These are phyloP conservation scores for Dendrobium officinale DNA, from an alignment of 106 monocot species.

Conservation along the genomic window DNA sequence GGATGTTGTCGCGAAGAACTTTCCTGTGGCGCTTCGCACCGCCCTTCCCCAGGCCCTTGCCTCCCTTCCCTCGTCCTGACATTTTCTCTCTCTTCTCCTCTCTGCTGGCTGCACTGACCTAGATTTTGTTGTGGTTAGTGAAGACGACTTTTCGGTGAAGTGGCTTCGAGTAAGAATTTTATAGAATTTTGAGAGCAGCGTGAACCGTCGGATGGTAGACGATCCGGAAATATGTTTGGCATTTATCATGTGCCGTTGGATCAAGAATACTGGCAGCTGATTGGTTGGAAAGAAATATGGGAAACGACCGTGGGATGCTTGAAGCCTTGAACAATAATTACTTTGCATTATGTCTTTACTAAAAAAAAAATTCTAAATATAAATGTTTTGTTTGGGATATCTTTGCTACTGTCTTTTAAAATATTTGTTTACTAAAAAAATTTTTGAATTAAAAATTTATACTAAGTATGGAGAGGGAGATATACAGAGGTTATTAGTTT, in stretches of 20 bases:
- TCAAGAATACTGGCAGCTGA: neutral
- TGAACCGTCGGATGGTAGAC: neutral
- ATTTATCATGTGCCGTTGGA: neutral
- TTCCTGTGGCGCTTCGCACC: constrained; percentile 15
- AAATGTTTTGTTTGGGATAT: too few relatives aligned
- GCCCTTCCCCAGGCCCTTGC: neutral
- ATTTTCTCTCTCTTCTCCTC: neutral
- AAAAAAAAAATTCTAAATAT: too few relatives aligned
- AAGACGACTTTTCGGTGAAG: neutral
- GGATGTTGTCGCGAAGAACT: constrained; percentile 14
- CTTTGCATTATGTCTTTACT: too few relatives aligned
- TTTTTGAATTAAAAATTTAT: too few relatives aligned
- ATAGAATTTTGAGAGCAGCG: neutral
- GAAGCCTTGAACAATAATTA: neutral
- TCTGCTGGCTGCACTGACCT: neutral
- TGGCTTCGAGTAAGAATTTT: neutral
- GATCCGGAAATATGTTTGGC: neutral
- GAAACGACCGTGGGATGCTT: neutral
- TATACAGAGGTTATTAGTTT: too few relatives aligned
- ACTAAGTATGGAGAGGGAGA: too few relatives aligned
- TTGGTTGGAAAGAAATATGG: neutral
- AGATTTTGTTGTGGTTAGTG: neutral
- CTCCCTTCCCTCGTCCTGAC: constrained; percentile 11
- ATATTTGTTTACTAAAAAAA: too few relatives aligned
- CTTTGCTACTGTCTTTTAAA: too few relatives aligned